These are phyloP conservation scores for Pseudoperonospora humuli DNA, from an alignment of 352 stramenopile genomes.

Conservation along the genomic window DNA sequence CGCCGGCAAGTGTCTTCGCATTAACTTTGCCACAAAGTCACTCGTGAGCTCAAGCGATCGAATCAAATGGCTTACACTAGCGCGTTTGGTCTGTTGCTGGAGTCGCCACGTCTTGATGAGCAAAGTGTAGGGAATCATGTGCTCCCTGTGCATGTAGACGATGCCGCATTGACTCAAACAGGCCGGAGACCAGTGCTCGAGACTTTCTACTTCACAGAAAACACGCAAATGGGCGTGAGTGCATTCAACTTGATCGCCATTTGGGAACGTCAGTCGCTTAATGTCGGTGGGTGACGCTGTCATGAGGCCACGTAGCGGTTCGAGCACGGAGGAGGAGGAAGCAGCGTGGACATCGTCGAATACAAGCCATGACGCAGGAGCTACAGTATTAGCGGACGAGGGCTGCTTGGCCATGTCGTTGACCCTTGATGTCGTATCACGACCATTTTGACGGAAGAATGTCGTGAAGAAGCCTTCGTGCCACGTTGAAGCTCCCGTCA, in stretches of 20 bases:
- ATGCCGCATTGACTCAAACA: slow-evolving; percentile 45
- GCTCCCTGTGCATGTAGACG: slow-evolving; percentile 43
- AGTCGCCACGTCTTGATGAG: slow-evolving; percentile 60
- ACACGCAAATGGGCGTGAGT: slow-evolving; percentile 30
- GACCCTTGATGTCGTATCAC: slow-evolving; percentile 10
- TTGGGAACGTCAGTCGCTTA: slow-evolving; percentile 34
- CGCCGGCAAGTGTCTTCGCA: slow-evolving; percentile 33
- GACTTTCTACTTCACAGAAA: slow-evolving; percentile 47
- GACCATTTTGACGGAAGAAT: slow-evolving; percentile 48
- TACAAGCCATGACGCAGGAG: slow-evolving; percentile 46
- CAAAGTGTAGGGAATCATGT: slow-evolving; percentile 49
- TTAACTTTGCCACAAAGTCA: slow-evolving; percentile 32
- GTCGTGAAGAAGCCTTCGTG: slow-evolving; percentile 47
- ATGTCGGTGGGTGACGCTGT: slow-evolving; percentile 1
- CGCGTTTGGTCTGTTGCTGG: slow-evolving; percentile 14
- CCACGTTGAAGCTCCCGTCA: slow-evolving; percentile 37
- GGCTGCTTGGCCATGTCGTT: slow-evolving; percentile 4
- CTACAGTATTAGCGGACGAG: no score
- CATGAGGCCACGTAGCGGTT: slow-evolving; percentile 33
- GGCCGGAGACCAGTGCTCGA: slow-evolving; percentile 47
- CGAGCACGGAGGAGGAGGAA: slow-evolving; percentile 27
- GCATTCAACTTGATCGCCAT: slow-evolving; percentile 47
- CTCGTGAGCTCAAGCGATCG: slow-evolving; percentile 12
- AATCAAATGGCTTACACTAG: slow-evolving; percentile 7
- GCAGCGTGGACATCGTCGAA: slow-evolving; percentile 38